Evolutionary conservation across 1,284 basidiomycete species (phyloP), one percentile per base, ranked within the genome.

Genomic region (Sporisorium scitamineum): DNA sequence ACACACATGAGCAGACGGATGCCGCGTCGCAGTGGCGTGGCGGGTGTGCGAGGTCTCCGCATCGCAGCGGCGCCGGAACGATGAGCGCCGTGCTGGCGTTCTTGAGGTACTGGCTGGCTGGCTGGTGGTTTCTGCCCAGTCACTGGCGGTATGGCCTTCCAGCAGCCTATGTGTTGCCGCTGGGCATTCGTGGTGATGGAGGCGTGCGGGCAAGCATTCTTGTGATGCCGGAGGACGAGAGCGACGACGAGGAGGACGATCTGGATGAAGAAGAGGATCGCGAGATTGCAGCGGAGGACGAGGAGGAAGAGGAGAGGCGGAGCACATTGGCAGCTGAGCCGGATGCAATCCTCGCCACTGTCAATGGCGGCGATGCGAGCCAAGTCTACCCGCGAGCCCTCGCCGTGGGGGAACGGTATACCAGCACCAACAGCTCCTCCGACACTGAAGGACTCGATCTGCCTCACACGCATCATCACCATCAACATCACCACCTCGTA

Each of bases 181-280:
- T 82, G n/a, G 78, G 80, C 5, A 80, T 82, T 27, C 45, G 79
- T 5, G 72, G 70, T 7, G 79, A 82, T 53, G 80, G 79, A 26
- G 77, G 80, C 13, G 76, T 82, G 31, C 61, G 77, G 13, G 73
- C 80, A 22, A 79, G 79, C 24, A 72, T 81, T 44, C 59, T 81
- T 18, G 54, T 81, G 20, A 58, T 76, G 55, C 73, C 76, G 2
- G 76, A 76, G 26, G 69, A 69, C 18, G 76, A 81, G 51, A 69
- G 62, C 37, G 80, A 80, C 13, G 69, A 68, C 6, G 68, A 73
- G 5, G 69, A 52, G 4, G 70, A 72, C 13, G 65, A 70, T 22
- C 5, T 55, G 18, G 71, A 68, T 16, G 51, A 50, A 9, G 57
- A 63, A 32, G 73, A 76, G 34, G 65, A 68, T 24, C 64, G 57